Evolutionary conservation across 2,329 filamentous ascomycete species (phyloP).

Genomic region (Fusarium pseudocircinatum): DNA sequence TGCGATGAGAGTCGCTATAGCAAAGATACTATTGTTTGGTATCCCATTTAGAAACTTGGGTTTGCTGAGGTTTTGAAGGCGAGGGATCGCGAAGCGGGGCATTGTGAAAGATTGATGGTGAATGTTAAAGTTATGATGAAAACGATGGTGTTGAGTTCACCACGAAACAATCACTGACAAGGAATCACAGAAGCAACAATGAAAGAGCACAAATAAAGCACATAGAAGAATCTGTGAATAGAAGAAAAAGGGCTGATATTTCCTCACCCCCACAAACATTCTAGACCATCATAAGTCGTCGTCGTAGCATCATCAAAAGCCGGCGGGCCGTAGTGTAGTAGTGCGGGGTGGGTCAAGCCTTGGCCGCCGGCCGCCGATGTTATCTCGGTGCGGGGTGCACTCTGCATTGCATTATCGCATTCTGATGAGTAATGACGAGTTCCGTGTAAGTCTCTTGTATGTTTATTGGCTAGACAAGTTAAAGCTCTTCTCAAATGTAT

Average conservation of each 20-base stretch:
- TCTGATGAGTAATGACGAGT: constrained; percentile 1
- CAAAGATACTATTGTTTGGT: constrained; percentile 52
- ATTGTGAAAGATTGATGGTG: constrained; percentile 7
- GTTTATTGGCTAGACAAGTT: neutral
- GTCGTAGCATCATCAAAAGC: constrained; percentile 1
- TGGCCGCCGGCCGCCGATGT: constrained; percentile 21
- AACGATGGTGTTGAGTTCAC: neutral
- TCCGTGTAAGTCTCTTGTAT: neutral
- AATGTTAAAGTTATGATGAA: neutral
- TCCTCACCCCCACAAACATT: neutral
- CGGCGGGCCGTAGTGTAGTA: neutral
- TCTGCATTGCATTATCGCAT: neutral
- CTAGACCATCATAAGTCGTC: neutral
- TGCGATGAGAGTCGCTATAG: constrained; percentile 61
- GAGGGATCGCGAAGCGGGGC: constrained; percentile 30
- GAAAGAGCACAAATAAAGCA: neutral
- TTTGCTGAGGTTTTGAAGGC: constrained; percentile 27
- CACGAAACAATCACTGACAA: neutral
- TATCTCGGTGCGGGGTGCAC: constrained; percentile 3
- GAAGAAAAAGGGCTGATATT: neutral
- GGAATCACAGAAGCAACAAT: neutral
- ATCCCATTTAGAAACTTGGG: constrained; percentile 46
- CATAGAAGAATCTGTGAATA: neutral
- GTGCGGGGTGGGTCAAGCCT: constrained; percentile 1
- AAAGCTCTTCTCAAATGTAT: constrained; percentile 32